phyloP scores from a whole-genome alignment of 2,329 filamentous ascomycete genomes.

The Gnomoniopsis sp. region DNA sequence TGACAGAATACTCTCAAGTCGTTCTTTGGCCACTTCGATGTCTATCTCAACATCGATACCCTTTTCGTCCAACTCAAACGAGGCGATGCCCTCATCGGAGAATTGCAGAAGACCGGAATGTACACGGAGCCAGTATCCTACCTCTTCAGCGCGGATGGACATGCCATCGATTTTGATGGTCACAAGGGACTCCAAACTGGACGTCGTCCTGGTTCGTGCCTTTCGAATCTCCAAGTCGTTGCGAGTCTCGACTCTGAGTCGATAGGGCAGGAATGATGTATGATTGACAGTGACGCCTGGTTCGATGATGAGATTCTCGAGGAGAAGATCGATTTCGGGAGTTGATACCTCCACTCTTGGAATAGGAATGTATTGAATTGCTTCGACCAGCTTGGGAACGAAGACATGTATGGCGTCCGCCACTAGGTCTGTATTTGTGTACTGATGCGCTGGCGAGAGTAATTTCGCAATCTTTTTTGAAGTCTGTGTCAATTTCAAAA shows the following conservation, averaged over 20 bases:
- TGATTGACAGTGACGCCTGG: slow-evolving; percentile 80
- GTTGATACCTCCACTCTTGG: slow-evolving; percentile 84
- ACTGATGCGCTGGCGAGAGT: slow-evolving; percentile 61
- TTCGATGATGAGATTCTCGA: slow-evolving; percentile 89
- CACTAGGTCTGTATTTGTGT: slow-evolving; percentile 68
- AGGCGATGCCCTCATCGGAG: slow-evolving; percentile 79
- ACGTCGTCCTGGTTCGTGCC: slow-evolving; percentile 64
- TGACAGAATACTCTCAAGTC: slow-evolving; percentile 76
- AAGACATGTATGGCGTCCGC: slow-evolving; percentile 77
- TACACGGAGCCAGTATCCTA: slow-evolving; percentile 84
- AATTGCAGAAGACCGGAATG: slow-evolving; percentile 74
- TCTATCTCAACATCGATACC: slow-evolving; percentile 86
- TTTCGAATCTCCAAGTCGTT: slow-evolving; percentile 87
- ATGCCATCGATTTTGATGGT: slow-evolving; percentile 79
- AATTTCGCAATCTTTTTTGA: slow-evolving; percentile 66
- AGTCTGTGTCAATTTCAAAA: slow-evolving; percentile 66
- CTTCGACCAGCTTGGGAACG: slow-evolving; percentile 70
- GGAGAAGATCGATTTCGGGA: slow-evolving; percentile 76
- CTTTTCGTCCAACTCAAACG: slow-evolving; percentile 79
- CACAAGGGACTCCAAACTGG: slow-evolving; percentile 65
- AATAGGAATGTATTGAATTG: slow-evolving; percentile 84
- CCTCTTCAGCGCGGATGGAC: slow-evolving; percentile 77
- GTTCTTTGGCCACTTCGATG: slow-evolving; percentile 75
- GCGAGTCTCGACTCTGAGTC: slow-evolving; percentile 74
- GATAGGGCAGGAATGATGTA: slow-evolving; percentile 85